These are phyloP conservation scores for Hypoxylon sp. DNA, from an alignment of 2,329 filamentous ascomycete species.

Conservation along the genomic window DNA sequence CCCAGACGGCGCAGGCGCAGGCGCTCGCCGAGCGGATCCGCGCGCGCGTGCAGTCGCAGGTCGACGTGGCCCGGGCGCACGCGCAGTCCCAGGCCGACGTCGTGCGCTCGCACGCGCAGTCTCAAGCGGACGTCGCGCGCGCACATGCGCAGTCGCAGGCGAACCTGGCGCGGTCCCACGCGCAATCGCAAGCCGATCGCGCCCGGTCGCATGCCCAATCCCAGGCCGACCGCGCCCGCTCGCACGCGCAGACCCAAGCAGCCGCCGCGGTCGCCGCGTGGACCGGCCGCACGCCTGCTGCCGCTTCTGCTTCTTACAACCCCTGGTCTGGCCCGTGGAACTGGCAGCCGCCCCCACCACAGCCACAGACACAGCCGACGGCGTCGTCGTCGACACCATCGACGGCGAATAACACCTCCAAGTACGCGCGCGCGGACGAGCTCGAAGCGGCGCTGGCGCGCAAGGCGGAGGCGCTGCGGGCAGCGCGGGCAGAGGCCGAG, in stretches of 20 bases:
- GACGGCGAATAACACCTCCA: slow-evolving; percentile 18
- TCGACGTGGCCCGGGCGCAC: not conserved
- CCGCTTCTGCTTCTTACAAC: too few relatives aligned
- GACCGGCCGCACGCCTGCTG: not conserved
- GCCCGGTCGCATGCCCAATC: not conserved
- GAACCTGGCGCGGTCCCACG: not conserved
- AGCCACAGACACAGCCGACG: not conserved
- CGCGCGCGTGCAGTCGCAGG: not conserved
- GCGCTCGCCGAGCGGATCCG: not conserved
- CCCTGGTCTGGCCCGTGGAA: too few relatives aligned
- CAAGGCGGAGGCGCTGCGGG: slow-evolving; percentile 45
- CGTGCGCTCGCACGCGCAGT: not conserved
- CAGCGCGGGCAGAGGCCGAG: slow-evolving; percentile 27
- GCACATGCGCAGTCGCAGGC: slow-evolving; percentile 5
- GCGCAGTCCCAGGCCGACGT: slow-evolving; percentile 9
- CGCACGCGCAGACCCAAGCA: not conserved
- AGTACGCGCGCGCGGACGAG: slow-evolving; percentile 48
- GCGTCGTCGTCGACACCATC: not conserved
- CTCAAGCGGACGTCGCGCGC: slow-evolving; percentile 1
- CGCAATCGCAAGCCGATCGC: not conserved
- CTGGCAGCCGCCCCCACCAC: not conserved
- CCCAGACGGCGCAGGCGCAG: not conserved
- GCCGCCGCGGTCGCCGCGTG: not conserved
- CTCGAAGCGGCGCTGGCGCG: slow-evolving; percentile 47
- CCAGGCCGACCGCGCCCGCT: not conserved